Evolutionary conservation across 306 rosid genomes (phyloP).

Genomic region (Rosa rugosa): DNA sequence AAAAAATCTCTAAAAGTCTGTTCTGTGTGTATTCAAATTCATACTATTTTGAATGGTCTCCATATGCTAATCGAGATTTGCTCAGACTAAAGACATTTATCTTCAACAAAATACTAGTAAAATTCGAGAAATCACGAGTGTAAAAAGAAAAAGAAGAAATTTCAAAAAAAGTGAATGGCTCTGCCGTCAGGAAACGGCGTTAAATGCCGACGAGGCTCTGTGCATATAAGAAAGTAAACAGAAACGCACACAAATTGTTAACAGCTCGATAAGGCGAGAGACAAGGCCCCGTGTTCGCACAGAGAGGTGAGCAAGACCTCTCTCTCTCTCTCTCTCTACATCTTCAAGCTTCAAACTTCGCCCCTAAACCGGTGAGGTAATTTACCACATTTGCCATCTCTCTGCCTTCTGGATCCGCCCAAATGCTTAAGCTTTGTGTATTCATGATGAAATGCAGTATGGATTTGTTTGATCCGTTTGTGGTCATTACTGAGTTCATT

Average conservation of each 20-base stretch:
- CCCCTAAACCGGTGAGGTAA: conserved; percentile 48
- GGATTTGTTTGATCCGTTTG: conserved; percentile 4
- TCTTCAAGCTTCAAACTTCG: conserved; percentile 44
- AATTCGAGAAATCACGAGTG: too few relatives aligned
- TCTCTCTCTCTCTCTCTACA: conserved; percentile 6
- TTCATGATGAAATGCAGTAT: conserved; percentile 23
- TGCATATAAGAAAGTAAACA: conserved; percentile 44
- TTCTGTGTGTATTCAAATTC: too few relatives aligned
- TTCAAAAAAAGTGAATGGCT: neutral
- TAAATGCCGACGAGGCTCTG: conserved; percentile 48
- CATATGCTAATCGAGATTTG: too few relatives aligned
- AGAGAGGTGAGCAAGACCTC: neutral
- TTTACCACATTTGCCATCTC: conserved; percentile 22
- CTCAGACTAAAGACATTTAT: too few relatives aligned
- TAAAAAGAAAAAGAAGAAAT: too few relatives aligned
- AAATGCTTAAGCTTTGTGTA: neutral
- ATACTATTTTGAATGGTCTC: too few relatives aligned
- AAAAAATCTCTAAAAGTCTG: too few relatives aligned
- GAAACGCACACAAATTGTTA: conserved; percentile 14
- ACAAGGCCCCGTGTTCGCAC: neutral
- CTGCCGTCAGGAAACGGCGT: conserved; percentile 63
- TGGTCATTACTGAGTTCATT: neutral
- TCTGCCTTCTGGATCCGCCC: conserved; percentile 5
- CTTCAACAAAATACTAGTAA: neutral
- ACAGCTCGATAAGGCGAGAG: conserved; percentile 23